Evolutionary conservation across 2,329 filamentous ascomycete species (phyloP).

Genomic region (Talaromyces pinophilus): DNA sequence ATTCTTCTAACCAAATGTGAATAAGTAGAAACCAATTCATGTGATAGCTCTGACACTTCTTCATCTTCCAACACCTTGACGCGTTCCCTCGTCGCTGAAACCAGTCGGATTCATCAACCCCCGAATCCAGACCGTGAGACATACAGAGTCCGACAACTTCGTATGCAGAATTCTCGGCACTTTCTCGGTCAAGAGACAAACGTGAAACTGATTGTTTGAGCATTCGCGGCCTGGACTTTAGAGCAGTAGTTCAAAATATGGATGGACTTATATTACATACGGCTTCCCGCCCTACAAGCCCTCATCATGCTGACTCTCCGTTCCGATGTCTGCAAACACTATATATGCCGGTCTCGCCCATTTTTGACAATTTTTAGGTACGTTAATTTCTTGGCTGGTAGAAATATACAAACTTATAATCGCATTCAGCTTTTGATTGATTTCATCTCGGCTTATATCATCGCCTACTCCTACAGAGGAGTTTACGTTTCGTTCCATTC

Average conservation of each 20-base stretch:
- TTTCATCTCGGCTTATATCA: neutral
- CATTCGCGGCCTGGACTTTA: neutral
- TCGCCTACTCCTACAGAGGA: neutral
- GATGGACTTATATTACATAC: neutral
- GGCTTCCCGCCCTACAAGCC: neutral
- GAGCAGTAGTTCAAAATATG: neutral
- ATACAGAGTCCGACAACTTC: neutral
- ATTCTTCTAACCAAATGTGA: no score
- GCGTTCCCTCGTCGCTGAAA: slow-evolving; percentile 2
- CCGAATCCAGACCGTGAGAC: neutral
- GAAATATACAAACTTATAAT: neutral
- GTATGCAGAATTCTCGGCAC: neutral
- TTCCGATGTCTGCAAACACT: neutral
- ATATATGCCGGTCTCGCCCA: neutral
- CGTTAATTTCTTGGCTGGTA: neutral
- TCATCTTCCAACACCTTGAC: neutral
- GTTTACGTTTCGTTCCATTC: neutral
- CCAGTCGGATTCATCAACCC: neutral
- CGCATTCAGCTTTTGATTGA: neutral
- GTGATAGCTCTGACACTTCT: neutral
- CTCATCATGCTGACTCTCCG: neutral
- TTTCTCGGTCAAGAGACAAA: slow-evolving; percentile 2
- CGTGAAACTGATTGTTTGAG: slow-evolving; percentile 9
- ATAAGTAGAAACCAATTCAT: neutral
- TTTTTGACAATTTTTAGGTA: neutral